Evolutionary conservation across 208 protist species (phyloP).

Genomic region (Crithidia acanthocephali): DNA sequence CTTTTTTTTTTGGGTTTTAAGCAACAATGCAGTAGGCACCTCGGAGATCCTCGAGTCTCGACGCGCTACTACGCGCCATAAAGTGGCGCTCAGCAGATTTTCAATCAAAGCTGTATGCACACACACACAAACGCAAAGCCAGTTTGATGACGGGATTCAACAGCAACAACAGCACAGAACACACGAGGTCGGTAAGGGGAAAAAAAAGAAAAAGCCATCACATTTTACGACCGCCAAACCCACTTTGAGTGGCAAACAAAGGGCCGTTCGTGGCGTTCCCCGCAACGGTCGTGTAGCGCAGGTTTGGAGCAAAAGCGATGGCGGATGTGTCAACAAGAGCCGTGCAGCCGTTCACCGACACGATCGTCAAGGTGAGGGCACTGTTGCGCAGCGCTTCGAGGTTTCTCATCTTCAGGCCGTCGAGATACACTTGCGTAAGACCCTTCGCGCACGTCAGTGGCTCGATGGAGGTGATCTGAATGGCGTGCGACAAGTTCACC

Average conservation of each 20-base stretch:
- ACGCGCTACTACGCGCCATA: no score
- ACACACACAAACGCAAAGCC: no score
- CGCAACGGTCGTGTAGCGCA: background rate
- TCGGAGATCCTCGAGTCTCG: no score
- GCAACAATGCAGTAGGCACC: no score
- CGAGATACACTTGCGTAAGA: background rate
- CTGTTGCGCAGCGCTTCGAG: slow-evolving; percentile 8
- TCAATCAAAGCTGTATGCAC: no score
- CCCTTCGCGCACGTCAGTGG: background rate
- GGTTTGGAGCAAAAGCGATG: background rate
- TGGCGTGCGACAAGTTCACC: background rate
- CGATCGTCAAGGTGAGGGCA: background rate
- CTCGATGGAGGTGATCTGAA: background rate
- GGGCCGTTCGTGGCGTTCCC: background rate
- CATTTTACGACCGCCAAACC: background rate
- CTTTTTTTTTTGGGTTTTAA: no score
- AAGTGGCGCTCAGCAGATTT: no score
- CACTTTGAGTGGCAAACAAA: background rate
- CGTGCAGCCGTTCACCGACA: background rate
- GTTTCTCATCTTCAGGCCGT: background rate
- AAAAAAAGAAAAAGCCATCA: no score
- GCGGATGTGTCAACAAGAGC: background rate
- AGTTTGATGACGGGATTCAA: no score
- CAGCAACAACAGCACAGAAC: no score
- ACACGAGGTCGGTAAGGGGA: no score